Evolutionary conservation across 495 filamentous ascomycete species (phyloP), one percentile per base, ranked within the genome.

Genomic region (Aspergillus biplanus): DNA sequence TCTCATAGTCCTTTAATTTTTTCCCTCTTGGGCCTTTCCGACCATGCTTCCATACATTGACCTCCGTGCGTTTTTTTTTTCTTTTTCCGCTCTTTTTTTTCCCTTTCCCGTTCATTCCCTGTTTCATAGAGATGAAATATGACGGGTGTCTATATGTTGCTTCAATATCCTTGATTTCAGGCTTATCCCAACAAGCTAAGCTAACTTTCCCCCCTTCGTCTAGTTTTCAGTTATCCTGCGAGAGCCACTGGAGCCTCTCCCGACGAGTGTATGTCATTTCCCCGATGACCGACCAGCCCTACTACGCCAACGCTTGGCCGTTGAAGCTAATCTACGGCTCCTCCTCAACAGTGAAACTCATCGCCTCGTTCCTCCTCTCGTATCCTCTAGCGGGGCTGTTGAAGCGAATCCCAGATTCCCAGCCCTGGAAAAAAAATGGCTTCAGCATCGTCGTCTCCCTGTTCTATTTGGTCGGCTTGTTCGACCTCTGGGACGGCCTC

Each of bases 391-490:
- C 94, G 49, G 95, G 82, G 44, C 69, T 97, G 56, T 83, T 99
- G 13, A 99, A 99, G 75, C 86, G 96, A 47, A 86, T 99, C 39
- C 96, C 95, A 34, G 95, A 99, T 76, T 70, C 81, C 48, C 84
- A 90, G 53, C 94, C 94, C 7, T 89, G 86, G 71, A 87, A 89
- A 66, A 99, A 98, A 78, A 98, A 97, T 77, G 75, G 88, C 27
- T 98, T 97, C 75, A 91, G 89, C 52, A 89, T 97, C 42, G 80
- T 80, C 31, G 86, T 92, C 21, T 89, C 90, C 16, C 70, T 96
- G 8, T 98, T 99, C 78, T 97, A 96, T 75, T 82, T 97, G 16
- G 80, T 97, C 64, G 95, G 95, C 27, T 84, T 99, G n/a, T 99
- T 96, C 77, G 91, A 94, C 67, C 84, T 99, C 56, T 98, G 96